Conservation (phyloP, 2,329 filamentous ascomycete genomes). For the Lasiodiplodia citricola region DNA sequence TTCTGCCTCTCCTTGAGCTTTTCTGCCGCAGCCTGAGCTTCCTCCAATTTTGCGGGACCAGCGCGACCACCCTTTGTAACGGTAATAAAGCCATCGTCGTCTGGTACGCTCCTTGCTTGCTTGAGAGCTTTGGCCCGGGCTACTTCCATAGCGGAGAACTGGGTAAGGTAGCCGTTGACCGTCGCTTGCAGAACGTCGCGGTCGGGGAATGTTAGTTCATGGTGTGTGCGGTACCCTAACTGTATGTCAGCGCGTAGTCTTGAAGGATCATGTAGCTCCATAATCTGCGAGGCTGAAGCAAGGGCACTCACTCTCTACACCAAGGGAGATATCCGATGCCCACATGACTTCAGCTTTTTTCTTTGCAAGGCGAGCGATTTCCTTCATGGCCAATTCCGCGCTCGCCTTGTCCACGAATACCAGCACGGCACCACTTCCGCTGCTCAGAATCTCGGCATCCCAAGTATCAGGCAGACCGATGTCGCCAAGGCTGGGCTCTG, state of each 20-base stretch:
- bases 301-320: constrained; percentile 57
- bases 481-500: constrained; percentile 43
- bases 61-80: constrained; percentile 78
- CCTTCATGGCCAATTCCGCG: constrained; percentile 77
- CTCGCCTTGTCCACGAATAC: constrained; percentile 83
- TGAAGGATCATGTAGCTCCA: not conserved
- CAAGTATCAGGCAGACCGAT: constrained; percentile 70
- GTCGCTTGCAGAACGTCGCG: constrained; percentile 69
- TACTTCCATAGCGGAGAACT: constrained; percentile 73
- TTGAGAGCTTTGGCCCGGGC: constrained; percentile 66
- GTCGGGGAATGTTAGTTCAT: constrained; percentile 73
- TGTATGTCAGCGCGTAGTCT: not conserved
- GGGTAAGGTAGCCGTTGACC: constrained; percentile 84
- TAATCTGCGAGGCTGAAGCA: not conserved
- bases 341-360: constrained; percentile 68
- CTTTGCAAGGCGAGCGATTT: constrained; percentile 66
- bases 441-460: constrained; percentile 71
- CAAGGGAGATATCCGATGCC: constrained; percentile 59
- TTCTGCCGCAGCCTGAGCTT: constrained; percentile 65
- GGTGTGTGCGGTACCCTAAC: constrained; percentile 66
- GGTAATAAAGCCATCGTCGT: constrained; percentile 95
- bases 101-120: constrained; percentile 75
- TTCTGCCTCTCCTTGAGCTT: constrained; percentile 64
- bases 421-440: constrained; percentile 80
- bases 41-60: constrained; percentile 76